Conservation (phyloP, 2,329 filamentous ascomycete genomes). For the Penicillium sp. region DNA sequence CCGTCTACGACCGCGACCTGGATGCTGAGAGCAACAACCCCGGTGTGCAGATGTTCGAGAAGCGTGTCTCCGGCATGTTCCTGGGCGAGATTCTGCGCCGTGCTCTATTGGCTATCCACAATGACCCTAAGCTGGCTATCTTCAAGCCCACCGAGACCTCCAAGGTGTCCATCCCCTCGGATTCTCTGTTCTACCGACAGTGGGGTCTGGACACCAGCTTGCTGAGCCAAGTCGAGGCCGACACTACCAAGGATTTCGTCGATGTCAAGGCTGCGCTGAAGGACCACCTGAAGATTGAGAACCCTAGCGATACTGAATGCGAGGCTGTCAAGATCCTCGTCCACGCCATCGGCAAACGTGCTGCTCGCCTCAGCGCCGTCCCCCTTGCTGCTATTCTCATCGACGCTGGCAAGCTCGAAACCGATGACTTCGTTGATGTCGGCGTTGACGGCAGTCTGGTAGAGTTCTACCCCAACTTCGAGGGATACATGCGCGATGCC, state of each 20-base stretch:
- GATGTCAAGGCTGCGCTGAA: conserved; percentile 79
- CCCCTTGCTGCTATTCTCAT: conserved; percentile 85
- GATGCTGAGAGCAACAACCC: conserved; percentile 85
- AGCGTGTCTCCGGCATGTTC: conserved; percentile 98
- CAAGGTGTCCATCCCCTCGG: conserved; percentile 69
- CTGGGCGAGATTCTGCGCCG: conserved; percentile 89
- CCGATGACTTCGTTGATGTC: conserved; percentile 78
- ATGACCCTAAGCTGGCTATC: conserved; percentile 68
- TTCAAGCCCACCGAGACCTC: conserved; percentile 78
- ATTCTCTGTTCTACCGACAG: conserved; percentile 71
- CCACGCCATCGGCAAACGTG: conserved; percentile 82
- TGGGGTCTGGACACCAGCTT: conserved; percentile 94
- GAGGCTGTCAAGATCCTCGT: conserved; percentile 84
- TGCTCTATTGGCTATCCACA: conserved; percentile 72
- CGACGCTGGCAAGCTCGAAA: conserved; percentile 72
- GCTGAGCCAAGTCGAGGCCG: conserved; percentile 82
- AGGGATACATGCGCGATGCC: conserved; percentile 83
- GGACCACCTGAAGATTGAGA: conserved; percentile 74
- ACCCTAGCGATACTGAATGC: conserved; percentile 80
- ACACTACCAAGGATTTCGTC: conserved; percentile 68
- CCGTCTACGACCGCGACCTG: conserved; percentile 77
- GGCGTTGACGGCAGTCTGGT: conserved; percentile 94
- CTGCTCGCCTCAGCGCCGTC: conserved; percentile 84
- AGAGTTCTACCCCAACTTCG: conserved; percentile 93
- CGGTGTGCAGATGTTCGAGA: conserved; percentile 98